Conservation (phyloP, 2,329 filamentous ascomycete genomes). For the Gaeumannomyces sp. region DNA sequence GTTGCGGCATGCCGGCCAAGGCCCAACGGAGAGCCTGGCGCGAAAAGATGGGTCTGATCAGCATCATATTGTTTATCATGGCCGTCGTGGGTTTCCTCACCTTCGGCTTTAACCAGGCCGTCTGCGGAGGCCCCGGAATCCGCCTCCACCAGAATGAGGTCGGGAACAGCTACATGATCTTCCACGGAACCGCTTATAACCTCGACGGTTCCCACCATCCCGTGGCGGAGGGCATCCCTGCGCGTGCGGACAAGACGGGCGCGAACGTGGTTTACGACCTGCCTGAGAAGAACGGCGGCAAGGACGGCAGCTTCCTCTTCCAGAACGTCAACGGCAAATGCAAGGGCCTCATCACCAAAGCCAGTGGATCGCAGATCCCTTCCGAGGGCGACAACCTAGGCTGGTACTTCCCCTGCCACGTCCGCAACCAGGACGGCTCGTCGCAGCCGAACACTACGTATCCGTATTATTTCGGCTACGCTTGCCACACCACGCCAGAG, state of each 20-base stretch:
- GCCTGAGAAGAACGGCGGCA: conserved; percentile 73
- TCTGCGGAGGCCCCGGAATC: conserved; percentile 67
- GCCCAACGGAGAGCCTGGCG: conserved; percentile 91
- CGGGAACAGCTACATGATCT: conserved; percentile 81
- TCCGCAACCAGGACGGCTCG: conserved; percentile 92
- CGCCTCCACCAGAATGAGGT: conserved; percentile 82
- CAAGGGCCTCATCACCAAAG: conserved; percentile 77
- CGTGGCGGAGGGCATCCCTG: conserved; percentile 69
- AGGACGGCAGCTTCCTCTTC: conserved; percentile 94
- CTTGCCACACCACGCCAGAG: conserved; percentile 71
- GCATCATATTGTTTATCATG: conserved; percentile 85
- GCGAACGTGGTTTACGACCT: conserved; percentile 85
- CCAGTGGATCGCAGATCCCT: conserved; percentile 68
- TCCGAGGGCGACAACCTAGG: conserved; percentile 72
- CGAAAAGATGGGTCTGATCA: conserved; percentile 96
- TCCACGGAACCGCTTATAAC: conserved; percentile 88
- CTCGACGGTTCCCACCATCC: conserved; percentile 72
- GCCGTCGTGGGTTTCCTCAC: conserved; percentile 89
- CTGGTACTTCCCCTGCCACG: conserved; percentile 94
- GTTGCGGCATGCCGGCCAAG: conserved; percentile 78
- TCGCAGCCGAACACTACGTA: conserved; percentile 66
- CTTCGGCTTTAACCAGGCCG: conserved; percentile 87
- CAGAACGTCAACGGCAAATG: conserved; percentile 97
- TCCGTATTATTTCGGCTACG: conserved; percentile 75
- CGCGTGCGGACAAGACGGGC: conserved; percentile 37